Conservation (phyloP, 257 asterid species). For the Anisodus tanguticus region DNA sequence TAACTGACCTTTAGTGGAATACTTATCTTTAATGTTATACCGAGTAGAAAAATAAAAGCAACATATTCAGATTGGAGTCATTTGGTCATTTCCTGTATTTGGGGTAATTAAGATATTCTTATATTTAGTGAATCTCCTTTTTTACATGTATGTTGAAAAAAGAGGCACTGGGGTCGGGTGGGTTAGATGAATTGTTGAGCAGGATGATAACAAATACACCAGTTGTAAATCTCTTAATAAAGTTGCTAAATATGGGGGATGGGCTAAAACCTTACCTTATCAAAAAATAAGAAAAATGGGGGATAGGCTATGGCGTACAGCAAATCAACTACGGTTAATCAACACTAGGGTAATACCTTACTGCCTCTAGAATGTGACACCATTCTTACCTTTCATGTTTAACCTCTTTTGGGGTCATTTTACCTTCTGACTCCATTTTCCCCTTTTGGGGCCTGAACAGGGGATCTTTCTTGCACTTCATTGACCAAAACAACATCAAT, state of each 20-base stretch:
- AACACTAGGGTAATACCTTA: conserved; percentile 4
- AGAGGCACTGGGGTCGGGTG: not conserved
- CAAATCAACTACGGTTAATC: not conserved
- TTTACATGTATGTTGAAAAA: not conserved
- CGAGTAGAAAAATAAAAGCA: not conserved
- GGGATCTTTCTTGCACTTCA: not conserved
- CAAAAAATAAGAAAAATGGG: too few relatives aligned
- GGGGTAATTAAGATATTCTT: not conserved
- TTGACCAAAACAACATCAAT: conserved; percentile 13
- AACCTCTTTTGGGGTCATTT: not conserved
- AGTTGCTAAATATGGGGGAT: not conserved
- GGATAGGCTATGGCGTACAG: not conserved
- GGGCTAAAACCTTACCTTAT: too few relatives aligned
- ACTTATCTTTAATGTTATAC: not conserved
- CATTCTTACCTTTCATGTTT: not conserved
- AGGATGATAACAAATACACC: not conserved
- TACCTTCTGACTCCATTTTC: not conserved
- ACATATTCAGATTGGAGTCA: not conserved
- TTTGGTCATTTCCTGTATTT: not conserved
- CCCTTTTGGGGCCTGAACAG: not conserved
- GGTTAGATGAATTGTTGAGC: not conserved
- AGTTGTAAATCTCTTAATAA: not conserved
- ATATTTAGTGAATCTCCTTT: not conserved
- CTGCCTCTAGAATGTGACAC: conserved; percentile 9
- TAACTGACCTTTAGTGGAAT: not conserved